Evolutionary conservation across 768 basidiomycete genomes (phyloP).

Genomic region (Boletus pseudopeckii): DNA sequence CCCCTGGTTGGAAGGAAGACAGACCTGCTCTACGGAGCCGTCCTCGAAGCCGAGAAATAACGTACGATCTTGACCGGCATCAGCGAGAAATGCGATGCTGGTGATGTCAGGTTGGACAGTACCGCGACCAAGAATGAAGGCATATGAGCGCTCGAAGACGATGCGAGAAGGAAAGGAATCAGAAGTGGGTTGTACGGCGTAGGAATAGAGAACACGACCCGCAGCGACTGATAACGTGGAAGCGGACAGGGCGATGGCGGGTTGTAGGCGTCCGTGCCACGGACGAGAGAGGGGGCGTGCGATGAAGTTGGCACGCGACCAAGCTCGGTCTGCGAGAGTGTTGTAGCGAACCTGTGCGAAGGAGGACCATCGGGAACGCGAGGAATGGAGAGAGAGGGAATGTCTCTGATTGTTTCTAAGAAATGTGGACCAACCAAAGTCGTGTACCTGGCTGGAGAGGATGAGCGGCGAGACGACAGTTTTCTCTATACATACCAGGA

Average conservation of each 20-base stretch:
- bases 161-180: constrained; percentile 41
- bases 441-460: constrained; percentile 44
- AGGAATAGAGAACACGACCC: constrained; percentile 55
- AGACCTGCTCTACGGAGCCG: constrained; percentile 52
- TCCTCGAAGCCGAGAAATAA: constrained; percentile 59
- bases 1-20: constrained; percentile 24
- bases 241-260: constrained; percentile 51
- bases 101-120: constrained; percentile 48
- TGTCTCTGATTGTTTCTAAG: constrained; percentile 49
- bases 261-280: constrained; percentile 57
- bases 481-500: constrained; percentile 36
- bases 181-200: constrained; percentile 40
- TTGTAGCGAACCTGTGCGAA: constrained; percentile 48
- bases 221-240: constrained; percentile 61
- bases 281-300: constrained; percentile 61
- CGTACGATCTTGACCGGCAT: constrained; percentile 41
- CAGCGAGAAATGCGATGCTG: constrained; percentile 46
- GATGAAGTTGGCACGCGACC: constrained; percentile 49
- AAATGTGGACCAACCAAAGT: constrained; percentile 58
- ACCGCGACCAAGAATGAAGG: constrained; percentile 35
- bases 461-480: neutral
- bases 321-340: constrained; percentile 48
- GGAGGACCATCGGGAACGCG: constrained; percentile 44
- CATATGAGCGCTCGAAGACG: constrained; percentile 43
- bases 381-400: constrained; percentile 48